These are phyloP conservation scores for Ottelia alismoides DNA, from an alignment of 106 monocot genomes.

Conservation along the genomic window DNA sequence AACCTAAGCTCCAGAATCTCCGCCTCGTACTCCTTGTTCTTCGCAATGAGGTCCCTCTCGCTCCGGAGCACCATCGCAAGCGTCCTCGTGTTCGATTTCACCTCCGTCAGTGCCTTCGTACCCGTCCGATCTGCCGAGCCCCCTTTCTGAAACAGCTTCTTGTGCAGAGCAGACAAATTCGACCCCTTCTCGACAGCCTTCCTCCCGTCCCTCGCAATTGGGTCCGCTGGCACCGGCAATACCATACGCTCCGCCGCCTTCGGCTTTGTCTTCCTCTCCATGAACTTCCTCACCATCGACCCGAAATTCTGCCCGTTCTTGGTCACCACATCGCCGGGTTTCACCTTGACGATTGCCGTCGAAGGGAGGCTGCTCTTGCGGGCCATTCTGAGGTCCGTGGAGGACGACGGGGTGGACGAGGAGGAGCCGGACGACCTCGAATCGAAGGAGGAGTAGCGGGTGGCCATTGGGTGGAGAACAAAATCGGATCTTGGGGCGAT, in stretches of 20 bases:
- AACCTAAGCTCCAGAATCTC: slow-evolving; percentile 53
- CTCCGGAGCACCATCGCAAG: slow-evolving; percentile 95
- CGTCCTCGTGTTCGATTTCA: slow-evolving; percentile 68
- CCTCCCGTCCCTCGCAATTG: slow-evolving; percentile 20
- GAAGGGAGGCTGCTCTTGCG: slow-evolving; percentile 1
- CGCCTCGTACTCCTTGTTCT: slow-evolving; percentile 56
- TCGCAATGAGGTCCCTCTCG: slow-evolving; percentile 78
- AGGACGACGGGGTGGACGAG: slow-evolving; percentile 1
- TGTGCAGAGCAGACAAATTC: slow-evolving; percentile 31
- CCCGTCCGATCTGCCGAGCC: slow-evolving; percentile 15
- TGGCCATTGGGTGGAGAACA: slow-evolving; percentile 10
- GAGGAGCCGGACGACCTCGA: slow-evolving; percentile 17
- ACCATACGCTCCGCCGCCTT: not conserved
- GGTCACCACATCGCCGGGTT: not conserved
- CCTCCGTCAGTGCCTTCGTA: slow-evolving; percentile 63
- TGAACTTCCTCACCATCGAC: slow-evolving; percentile 60
- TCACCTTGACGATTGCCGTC: not conserved
- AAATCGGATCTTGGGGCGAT: too few species aligned
- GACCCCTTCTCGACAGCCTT: slow-evolving; percentile 26
- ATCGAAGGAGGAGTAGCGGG: slow-evolving; percentile 41
- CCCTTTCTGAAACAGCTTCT: slow-evolving; percentile 70
- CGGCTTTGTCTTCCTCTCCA: slow-evolving; percentile 39
- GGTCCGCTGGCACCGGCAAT: slow-evolving; percentile 16
- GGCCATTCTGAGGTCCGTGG: not conserved
- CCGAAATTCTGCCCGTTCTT: slow-evolving; percentile 32